A percentile compares a stretch with the other conserved stretches of the same genome.
Evolutionary conservation across 116 monocot species (phyloP).

Genomic region (Cymodocea nodosa): DNA sequence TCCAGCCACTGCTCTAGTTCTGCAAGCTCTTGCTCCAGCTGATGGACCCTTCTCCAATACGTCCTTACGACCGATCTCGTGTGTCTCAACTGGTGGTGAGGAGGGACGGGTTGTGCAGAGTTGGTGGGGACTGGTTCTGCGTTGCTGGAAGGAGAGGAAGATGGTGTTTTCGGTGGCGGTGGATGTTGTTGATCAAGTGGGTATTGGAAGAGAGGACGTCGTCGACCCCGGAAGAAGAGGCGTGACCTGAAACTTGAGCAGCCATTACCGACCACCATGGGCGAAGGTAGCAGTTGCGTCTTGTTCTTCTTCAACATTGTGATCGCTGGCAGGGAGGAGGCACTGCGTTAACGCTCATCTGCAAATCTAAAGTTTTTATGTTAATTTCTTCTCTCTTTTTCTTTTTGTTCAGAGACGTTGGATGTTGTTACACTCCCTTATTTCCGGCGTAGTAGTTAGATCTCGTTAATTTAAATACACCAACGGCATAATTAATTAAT

Average conservation of each 20-base stretch:
- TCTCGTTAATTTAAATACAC: no score
- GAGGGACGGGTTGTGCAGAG: not conserved
- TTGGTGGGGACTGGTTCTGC: not conserved
- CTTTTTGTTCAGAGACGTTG: no score
- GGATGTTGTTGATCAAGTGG: not conserved
- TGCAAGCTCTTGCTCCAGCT: conserved; percentile 23
- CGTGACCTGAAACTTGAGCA: conserved; percentile 21
- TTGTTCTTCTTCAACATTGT: conserved; percentile 11
- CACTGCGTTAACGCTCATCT: no score
- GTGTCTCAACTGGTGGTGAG: not conserved
- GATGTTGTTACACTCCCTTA: no score
- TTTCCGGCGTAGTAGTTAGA: no score
- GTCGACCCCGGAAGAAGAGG: not conserved
- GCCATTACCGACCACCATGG: conserved; percentile 10
- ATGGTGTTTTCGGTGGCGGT: not conserved
- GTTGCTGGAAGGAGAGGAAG: not conserved
- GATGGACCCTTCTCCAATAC: conserved; percentile 11
- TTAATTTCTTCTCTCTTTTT: no score
- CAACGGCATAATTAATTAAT: no score
- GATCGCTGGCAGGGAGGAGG: no score
- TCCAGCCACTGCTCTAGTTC: conserved; percentile 12
- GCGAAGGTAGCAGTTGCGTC: conserved; percentile 8
- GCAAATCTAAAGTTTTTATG: no score
- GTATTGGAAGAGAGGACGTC: not conserved
- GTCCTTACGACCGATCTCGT: not conserved